These are phyloP conservation scores for Nepenthes mirabilis DNA, from an alignment of 148 eudicot genomes.

Conservation along the genomic window DNA sequence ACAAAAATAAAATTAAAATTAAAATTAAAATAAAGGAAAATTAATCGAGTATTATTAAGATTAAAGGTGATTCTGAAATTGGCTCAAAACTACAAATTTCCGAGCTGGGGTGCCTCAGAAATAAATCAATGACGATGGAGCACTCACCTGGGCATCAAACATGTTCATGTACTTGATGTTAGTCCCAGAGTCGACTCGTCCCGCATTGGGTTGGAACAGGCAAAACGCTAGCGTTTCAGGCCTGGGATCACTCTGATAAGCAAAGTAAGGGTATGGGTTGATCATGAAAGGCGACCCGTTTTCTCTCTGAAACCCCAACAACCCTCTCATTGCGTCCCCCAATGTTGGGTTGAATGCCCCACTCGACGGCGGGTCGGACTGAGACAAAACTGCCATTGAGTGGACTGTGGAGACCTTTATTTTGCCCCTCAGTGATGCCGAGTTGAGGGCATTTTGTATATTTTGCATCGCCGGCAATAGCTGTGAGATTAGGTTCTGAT, in stretches of 20 bases:
- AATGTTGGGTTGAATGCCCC: constrained; percentile 44
- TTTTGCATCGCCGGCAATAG: constrained; percentile 87
- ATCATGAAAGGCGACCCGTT: constrained; percentile 71
- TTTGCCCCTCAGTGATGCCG: constrained; percentile 52
- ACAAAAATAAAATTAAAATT: no score
- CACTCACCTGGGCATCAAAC: constrained; percentile 72
- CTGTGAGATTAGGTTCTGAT: constrained; percentile 36
- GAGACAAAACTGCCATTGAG: constrained; percentile 60
- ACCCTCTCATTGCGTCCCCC: constrained; percentile 40
- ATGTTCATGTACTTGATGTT: constrained; percentile 87
- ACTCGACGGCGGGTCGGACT: constrained; percentile 84
- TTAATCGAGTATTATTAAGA: no score
- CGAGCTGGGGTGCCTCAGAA: no score
- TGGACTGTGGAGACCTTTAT: constrained; percentile 80
- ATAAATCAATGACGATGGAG: no score
- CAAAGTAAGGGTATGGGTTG: constrained; percentile 91
- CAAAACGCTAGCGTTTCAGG: constrained; percentile 64
- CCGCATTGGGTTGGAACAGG: constrained; percentile 68
- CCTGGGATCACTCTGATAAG: constrained; percentile 66
- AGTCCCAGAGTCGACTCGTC: constrained; percentile 55
- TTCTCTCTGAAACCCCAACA: constrained; percentile 42
- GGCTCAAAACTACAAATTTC: no score
- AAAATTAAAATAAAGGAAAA: no score
- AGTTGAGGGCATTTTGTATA: constrained; percentile 60
- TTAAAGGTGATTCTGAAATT: no score